Percentiles rank a stretch among this genome's conserved stretches.
Evolutionary conservation across 257 asterid genomes (phyloP).

Genomic region (Fraxinus pennsylvanica): DNA sequence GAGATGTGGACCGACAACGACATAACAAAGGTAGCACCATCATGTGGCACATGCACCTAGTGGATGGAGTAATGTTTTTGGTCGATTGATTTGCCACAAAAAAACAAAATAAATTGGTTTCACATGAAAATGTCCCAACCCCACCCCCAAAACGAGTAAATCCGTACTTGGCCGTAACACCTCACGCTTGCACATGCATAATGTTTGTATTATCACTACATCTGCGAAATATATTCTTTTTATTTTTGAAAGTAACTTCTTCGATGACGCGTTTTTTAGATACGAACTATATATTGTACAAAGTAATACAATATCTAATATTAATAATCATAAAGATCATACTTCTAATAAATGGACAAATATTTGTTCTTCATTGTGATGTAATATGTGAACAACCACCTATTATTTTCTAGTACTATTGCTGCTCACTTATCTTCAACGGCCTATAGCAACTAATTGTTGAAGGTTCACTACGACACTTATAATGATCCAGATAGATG

Average conservation of each 20-base stretch:
- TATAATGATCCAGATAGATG: too few relatives aligned
- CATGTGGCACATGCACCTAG: slow-evolving; percentile 29
- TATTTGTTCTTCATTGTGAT: too few relatives aligned
- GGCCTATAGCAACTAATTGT: background rate
- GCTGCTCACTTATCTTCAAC: background rate
- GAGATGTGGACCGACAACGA: background rate
- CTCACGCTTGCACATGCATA: slow-evolving; percentile 7
- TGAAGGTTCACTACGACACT: background rate
- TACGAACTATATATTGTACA: too few relatives aligned
- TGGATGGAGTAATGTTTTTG: slow-evolving; percentile 8
- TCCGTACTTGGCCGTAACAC: slow-evolving; percentile 40
- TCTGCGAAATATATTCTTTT: background rate
- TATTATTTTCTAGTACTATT: background rate
- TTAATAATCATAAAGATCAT: too few relatives aligned
- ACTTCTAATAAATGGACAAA: too few relatives aligned
- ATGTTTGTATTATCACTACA: background rate
- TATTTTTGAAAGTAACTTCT: background rate
- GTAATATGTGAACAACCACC: too few relatives aligned
- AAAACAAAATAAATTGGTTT: background rate
- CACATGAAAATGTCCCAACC: slow-evolving; percentile 1
- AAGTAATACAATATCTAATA: too few relatives aligned
- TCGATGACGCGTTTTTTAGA: background rate
- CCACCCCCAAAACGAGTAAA: slow-evolving; percentile 1
- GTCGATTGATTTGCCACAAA: background rate
- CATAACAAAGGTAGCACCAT: slow-evolving; percentile 16